These are phyloP conservation scores for Inosperma sp. DNA, from an alignment of 768 basidiomycete species.

Conservation along the genomic window DNA sequence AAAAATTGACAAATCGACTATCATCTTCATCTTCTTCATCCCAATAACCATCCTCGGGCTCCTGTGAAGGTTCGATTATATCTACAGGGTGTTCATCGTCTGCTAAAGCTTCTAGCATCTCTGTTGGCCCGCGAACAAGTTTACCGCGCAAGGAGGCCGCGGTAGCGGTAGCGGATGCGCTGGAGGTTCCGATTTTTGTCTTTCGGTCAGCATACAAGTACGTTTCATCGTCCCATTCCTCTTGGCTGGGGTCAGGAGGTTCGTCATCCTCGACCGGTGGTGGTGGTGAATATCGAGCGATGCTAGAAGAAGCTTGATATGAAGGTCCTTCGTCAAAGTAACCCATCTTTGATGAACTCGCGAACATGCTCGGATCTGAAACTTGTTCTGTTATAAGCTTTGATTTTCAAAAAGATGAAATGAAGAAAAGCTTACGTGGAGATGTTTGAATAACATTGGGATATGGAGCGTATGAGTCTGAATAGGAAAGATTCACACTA, in stretches of 20 bases:
- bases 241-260: neutral
- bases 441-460: neutral
- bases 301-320: constrained; percentile 1
- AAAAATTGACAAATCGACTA: constrained; percentile 80
- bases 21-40: constrained; percentile 50
- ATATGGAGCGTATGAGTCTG: neutral
- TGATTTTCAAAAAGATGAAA: neutral
- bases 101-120: constrained; percentile 34
- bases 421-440: neutral
- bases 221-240: constrained; percentile 4
- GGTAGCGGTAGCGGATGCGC: no score
- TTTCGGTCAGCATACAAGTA: constrained; percentile 4
- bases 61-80: constrained; percentile 32
- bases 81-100: constrained; percentile 29
- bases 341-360: neutral
- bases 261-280: neutral
- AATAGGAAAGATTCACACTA: neutral
- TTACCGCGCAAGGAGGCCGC: no score
- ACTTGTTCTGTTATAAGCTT: neutral
- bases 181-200: neutral
- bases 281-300: neutral
- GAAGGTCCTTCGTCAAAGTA: neutral
- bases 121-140: no score
- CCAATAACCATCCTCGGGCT: constrained; percentile 49
- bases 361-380: neutral